phyloP scores from a whole-genome alignment of 2,329 filamentous ascomycete genomes.

The Pyrenochaeta sp. region DNA sequence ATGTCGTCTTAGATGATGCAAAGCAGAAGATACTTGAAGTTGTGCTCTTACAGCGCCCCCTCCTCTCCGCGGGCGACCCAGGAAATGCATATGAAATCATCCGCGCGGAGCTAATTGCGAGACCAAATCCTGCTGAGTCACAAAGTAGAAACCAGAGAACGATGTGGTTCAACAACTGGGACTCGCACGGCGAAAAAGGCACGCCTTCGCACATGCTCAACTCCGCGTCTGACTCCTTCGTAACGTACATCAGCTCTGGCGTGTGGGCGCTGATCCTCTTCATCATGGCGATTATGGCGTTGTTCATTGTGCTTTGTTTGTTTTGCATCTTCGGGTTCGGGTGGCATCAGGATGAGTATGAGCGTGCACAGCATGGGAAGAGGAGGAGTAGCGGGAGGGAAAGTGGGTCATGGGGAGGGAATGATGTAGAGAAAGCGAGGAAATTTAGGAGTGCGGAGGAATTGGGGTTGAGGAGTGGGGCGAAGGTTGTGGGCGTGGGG shows the following conservation, averaged over 20 bases:
- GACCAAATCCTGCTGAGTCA: constrained; percentile 1
- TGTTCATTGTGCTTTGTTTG: constrained; percentile 38
- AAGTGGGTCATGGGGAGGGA: constrained; percentile 13
- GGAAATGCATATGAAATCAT: constrained; percentile 35
- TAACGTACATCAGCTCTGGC: constrained; percentile 31
- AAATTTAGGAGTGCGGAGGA: constrained; percentile 39
- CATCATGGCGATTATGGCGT: constrained; percentile 26
- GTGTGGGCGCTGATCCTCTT: constrained; percentile 38
- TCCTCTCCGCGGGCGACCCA: constrained; percentile 32
- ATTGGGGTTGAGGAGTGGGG: constrained; percentile 33
- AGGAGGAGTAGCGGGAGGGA: constrained; percentile 19
- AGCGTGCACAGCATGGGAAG: constrained; percentile 38
- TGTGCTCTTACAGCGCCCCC: constrained; percentile 33
- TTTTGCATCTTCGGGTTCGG: constrained; percentile 37
- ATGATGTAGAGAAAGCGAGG: constrained; percentile 34
- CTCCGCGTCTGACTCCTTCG: constrained; percentile 11
- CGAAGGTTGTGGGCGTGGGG: constrained; percentile 40
- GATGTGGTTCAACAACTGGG: constrained; percentile 44
- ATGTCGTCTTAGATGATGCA: constrained; percentile 21
- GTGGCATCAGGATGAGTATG: constrained; percentile 38
- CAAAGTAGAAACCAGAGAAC: constrained; percentile 5
- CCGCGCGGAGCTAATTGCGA: constrained; percentile 22
- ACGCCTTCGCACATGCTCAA: constrained; percentile 32
- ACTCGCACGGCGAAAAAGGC: constrained; percentile 38
- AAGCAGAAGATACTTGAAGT: constrained; percentile 42